Base-by-base conservation (phyloP, 306 rosid genomes). In the Fragaria iinumae region DNA sequence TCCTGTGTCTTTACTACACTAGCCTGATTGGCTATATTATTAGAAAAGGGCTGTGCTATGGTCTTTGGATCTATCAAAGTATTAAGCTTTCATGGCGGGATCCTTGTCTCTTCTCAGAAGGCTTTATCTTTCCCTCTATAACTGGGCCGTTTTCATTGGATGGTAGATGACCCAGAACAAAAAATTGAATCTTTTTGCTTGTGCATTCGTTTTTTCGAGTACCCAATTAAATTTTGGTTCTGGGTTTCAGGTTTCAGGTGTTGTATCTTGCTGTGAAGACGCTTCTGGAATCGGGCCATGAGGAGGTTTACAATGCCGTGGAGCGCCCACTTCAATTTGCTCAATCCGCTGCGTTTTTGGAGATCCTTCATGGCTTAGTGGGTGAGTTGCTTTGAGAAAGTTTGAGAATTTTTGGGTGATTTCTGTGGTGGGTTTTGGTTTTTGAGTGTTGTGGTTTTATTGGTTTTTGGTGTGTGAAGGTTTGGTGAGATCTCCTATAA, bases 321-420 rank as follows among this genome's bases (percentile, higher is more conserved):
- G 89, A 92, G 82, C 83, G 87, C 32, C 95, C 91, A 34, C 86
- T 92, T 78, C 89, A 72, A 74, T 86, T 77, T 59, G 86, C 97
- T 78, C 99, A 95, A 84, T 79, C 97, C 18, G 93, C 96, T 55
- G 97, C 99, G 45, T 69, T 88, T 47, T 50, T 90, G 76, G 97
- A 95, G 99, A 87, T 95, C 84, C 81, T 92, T 79, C 99, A 95
- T 81, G 91, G 96, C 49, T 88, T 95, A 71, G 75, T 92, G 5
- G 98, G 98, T 95, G 79, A 87, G 98, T 64, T 41, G 69, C 63
- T 77, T 56, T 25, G 50, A 39, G 27, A 49, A 25, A 62, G 57
- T 75, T 34, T 45, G 20, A 47, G 38, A 27, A 34, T 36, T 49
- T 65, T 21, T 2, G 8, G 67, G 43, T 44, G 32, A 13, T 32